Percentiles rank a stretch among this genome's conserved stretches.
Evolutionary conservation across 257 asterid genomes (phyloP).

Genomic region (Solanum ossicruentum): DNA sequence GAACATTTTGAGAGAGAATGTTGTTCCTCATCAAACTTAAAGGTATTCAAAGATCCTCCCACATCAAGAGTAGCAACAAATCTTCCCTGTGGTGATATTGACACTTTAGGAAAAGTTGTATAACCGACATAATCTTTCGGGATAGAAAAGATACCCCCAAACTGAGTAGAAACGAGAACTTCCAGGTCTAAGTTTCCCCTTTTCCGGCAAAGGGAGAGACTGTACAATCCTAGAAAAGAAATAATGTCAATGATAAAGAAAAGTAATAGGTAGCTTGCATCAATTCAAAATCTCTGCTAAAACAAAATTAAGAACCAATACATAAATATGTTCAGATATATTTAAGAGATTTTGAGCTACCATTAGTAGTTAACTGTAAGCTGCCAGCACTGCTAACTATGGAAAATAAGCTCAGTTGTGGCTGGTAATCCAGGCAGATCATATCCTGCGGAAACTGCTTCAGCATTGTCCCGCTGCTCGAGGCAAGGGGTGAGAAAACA

Average conservation of each 20-base stretch:
- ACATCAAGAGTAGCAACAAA: slow-evolving; percentile 62
- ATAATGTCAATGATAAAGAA: neutral
- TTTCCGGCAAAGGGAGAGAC: slow-evolving; percentile 64
- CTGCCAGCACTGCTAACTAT: slow-evolving; percentile 41
- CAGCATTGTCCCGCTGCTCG: slow-evolving; percentile 24
- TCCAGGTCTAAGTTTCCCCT: slow-evolving; percentile 39
- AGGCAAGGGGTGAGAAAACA: slow-evolving; percentile 37
- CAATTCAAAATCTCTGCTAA: neutral
- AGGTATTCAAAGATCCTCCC: slow-evolving; percentile 50
- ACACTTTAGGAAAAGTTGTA: slow-evolving; percentile 61
- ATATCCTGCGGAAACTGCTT: slow-evolving; percentile 45
- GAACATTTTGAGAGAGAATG: slow-evolving; percentile 29
- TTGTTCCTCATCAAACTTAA: slow-evolving; percentile 52
- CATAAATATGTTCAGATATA: neutral
- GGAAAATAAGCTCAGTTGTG: slow-evolving; percentile 40
- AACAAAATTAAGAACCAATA: neutral
- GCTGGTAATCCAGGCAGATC: slow-evolving; percentile 75
- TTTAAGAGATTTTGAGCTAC: slow-evolving; percentile 27
- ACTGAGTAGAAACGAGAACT: slow-evolving; percentile 28
- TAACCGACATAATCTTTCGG: slow-evolving; percentile 28
- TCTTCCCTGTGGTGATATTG: slow-evolving; percentile 59
- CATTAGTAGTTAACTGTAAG: slow-evolving; percentile 21
- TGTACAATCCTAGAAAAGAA: slow-evolving; percentile 44
- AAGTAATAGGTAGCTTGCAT: neutral
- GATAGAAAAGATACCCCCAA: slow-evolving; percentile 52